Conservation (phyloP, 2,329 filamentous ascomycete genomes). For the Ilyonectria robusta region DNA sequence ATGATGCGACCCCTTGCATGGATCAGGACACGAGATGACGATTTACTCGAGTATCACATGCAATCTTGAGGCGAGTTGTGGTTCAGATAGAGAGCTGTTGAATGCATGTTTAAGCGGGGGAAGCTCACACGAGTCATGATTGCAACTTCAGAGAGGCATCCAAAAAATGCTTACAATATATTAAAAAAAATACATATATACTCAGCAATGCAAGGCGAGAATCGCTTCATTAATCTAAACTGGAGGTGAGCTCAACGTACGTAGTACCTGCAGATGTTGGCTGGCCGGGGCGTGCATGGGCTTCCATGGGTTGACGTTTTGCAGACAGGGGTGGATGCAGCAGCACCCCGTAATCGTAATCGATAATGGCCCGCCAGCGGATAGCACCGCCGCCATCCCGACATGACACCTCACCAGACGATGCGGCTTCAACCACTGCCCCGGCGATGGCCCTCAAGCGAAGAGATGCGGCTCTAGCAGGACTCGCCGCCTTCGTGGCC, state of each 20-base stretch:
- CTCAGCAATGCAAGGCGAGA: neutral
- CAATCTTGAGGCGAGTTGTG: constrained; percentile 15
- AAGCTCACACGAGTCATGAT: constrained; percentile 23
- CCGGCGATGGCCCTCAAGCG: constrained; percentile 78
- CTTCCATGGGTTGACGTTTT: constrained; percentile 14
- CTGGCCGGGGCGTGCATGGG: constrained; percentile 14
- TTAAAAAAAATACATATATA: too few species aligned
- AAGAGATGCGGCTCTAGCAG: constrained; percentile 79
- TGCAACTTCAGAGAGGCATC: neutral
- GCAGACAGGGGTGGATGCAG: constrained; percentile 39
- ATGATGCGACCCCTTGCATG: constrained; percentile 16
- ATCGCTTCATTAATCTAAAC: neutral
- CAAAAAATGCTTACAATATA: neutral
- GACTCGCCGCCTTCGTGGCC: constrained; percentile 81
- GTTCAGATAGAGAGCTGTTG: neutral
- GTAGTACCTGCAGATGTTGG: neutral
- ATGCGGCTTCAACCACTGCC: constrained; percentile 52
- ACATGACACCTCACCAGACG: constrained; percentile 46
- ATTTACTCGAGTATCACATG: constrained; percentile 28
- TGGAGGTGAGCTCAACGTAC: neutral
- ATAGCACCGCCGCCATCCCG: constrained; percentile 40
- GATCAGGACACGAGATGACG: constrained; percentile 7
- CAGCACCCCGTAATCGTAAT: constrained; percentile 42
- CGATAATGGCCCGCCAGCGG: constrained; percentile 38
- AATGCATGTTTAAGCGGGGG: constrained; percentile 6